Percentiles rank a stretch among this genome's conserved stretches.
Evolutionary conservation across 2,329 filamentous ascomycete species (phyloP).

Genomic region (Trichoderma gracile): DNA sequence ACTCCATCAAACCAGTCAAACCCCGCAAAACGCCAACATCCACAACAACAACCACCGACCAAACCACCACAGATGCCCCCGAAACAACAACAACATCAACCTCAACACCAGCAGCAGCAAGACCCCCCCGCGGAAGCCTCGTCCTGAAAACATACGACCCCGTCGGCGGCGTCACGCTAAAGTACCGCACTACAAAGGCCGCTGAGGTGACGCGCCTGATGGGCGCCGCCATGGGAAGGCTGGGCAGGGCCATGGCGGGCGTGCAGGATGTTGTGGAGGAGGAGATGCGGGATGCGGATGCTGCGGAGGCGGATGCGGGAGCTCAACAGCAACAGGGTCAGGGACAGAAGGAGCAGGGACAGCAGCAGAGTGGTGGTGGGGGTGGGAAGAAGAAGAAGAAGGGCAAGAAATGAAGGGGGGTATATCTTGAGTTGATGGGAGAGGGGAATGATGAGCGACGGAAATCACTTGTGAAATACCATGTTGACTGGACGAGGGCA

Average conservation of each 20-base stretch:
- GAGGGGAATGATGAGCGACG: no score
- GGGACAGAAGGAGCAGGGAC: conserved; percentile 33
- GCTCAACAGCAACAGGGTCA: conserved; percentile 28
- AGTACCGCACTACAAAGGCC: conserved; percentile 89
- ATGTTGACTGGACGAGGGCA: conserved; percentile 33
- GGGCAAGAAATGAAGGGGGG: conserved; percentile 59
- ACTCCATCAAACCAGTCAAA: conserved; percentile 64
- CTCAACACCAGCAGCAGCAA: conserved; percentile 37
- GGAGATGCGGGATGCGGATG: conserved; percentile 43
- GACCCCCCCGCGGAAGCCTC: conserved; percentile 66
- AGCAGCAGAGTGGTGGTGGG: no score
- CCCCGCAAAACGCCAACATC: conserved; percentile 27
- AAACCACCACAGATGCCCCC: neutral
- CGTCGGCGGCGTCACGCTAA: conserved; percentile 74
- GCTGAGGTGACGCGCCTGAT: conserved; percentile 86
- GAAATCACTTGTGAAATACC: no score
- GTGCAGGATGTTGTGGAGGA: conserved; percentile 49
- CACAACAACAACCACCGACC: conserved; percentile 6
- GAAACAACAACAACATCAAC: neutral
- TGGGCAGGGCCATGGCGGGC: conserved; percentile 70
- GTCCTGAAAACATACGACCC: conserved; percentile 90
- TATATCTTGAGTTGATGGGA: no score
- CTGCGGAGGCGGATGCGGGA: conserved; percentile 16
- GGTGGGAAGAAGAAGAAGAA: conserved; percentile 69
- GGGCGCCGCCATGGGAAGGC: conserved; percentile 65